Evolutionary conservation across 2,329 filamentous ascomycete species (phyloP).

Genomic region (Trichophyton benhamiae): DNA sequence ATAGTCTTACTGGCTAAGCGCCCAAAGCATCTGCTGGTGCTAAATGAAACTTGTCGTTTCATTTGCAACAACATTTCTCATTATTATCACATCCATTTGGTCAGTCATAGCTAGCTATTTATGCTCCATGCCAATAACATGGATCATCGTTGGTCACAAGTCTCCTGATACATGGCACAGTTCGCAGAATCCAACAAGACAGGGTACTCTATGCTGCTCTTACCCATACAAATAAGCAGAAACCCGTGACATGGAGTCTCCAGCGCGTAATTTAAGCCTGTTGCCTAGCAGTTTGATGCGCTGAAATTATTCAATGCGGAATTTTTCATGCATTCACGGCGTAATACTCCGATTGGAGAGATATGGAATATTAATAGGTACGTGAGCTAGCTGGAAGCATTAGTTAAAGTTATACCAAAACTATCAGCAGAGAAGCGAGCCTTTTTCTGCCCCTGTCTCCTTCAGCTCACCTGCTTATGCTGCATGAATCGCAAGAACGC

Average conservation of each 20-base stretch:
- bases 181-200: background rate
- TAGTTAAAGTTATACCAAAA: too few relatives aligned
- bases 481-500: background rate
- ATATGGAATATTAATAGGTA: too few relatives aligned
- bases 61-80: background rate
- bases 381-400: too few relatives aligned
- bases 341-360: background rate
- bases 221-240: background rate
- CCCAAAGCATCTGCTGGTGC: background rate
- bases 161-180: background rate
- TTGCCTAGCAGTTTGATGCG: background rate
- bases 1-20: background rate
- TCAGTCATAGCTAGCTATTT: background rate
- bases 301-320: background rate
- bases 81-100: background rate
- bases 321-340: background rate
- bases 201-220: background rate
- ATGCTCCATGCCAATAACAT: background rate
- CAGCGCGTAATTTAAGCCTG: background rate
- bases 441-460: too few relatives aligned
- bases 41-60: background rate
- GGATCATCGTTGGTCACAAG: background rate
- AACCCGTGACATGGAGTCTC: background rate
- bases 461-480: background rate
- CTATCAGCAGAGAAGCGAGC: background rate